These are phyloP conservation scores for Wickerhamiella brachini DNA, from an alignment of 805 yeast genomes.

Conservation along the genomic window DNA sequence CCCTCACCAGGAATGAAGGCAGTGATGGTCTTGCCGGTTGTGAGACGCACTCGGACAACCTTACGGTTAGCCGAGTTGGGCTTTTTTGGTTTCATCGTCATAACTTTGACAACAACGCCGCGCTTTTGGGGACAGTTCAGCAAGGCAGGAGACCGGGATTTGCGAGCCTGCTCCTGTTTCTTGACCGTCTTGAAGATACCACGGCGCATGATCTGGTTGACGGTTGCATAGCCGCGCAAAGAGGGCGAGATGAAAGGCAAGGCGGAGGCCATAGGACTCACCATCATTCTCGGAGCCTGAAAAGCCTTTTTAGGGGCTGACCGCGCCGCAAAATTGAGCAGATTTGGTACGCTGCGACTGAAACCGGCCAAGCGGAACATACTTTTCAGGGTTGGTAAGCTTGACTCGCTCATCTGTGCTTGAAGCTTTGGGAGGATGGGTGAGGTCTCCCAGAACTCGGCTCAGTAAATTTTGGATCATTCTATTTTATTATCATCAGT, in stretches of 20 bases:
- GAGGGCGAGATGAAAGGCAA: neutral
- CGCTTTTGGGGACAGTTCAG: slow-evolving; percentile 73
- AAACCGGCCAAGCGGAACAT: neutral
- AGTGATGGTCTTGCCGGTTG: slow-evolving; percentile 77
- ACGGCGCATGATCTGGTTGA: slow-evolving; percentile 24
- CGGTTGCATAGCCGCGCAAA: slow-evolving; percentile 15
- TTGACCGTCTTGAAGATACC: slow-evolving; percentile 23
- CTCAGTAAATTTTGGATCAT: neutral
- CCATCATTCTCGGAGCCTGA: neutral
- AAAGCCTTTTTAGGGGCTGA: neutral
- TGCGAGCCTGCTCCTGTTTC: slow-evolving; percentile 24
- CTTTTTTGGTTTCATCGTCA: slow-evolving; percentile 93
- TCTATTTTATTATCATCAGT: too few species aligned
- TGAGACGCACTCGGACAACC: slow-evolving; percentile 84
- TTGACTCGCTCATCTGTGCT: too few species aligned
- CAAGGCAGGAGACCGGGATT: slow-evolving; percentile 66
- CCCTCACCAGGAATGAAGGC: slow-evolving; percentile 99
- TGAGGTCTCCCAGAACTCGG: too few species aligned
- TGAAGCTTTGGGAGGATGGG: too few species aligned
- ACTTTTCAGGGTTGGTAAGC: neutral
- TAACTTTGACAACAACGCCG: slow-evolving; percentile 86
- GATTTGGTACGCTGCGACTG: neutral
- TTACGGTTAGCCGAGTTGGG: slow-evolving; percentile 98
- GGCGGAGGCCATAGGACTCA: neutral
- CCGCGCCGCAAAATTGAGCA: neutral